phyloP scores from a whole-genome alignment of 805 yeast species.

The Dipodascus geniculatus region DNA sequence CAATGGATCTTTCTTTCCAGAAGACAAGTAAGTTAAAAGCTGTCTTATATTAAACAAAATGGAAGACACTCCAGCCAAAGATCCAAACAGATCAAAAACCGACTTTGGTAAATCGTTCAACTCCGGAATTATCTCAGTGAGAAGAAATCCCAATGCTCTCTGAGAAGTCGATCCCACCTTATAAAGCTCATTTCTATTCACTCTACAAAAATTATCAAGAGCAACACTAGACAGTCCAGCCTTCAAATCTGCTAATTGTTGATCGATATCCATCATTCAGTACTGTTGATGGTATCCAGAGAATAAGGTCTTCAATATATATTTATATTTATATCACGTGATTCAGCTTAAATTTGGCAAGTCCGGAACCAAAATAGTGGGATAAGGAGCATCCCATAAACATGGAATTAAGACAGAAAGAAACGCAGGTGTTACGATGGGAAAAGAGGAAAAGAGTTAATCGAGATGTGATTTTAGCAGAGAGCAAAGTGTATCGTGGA shows the following conservation, averaged over 20 bases:
- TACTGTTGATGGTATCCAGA: neutral
- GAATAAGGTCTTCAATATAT: too few relatives aligned
- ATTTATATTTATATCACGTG: too few relatives aligned
- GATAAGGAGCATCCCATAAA: too few relatives aligned
- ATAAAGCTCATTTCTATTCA: neutral
- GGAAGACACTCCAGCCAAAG: neutral
- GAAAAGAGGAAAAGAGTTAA: too few relatives aligned
- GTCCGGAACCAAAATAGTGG: neutral
- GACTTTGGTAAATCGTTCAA: neutral
- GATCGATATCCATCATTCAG: neutral
- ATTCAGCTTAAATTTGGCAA: neutral
- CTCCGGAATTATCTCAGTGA: neutral
- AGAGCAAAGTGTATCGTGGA: neutral
- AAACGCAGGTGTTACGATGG: too few relatives aligned
- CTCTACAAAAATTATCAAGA: neutral
- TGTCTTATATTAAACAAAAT: neutral
- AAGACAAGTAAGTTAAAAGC: neutral
- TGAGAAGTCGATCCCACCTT: neutral
- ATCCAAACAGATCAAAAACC: neutral
- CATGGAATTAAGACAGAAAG: too few relatives aligned
- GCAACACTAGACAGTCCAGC: neutral
- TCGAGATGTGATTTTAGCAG: neutral
- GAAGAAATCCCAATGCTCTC: neutral
- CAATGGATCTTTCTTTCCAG: neutral
- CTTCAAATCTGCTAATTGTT: neutral